Percentiles rank a stretch among this genome's conserved stretches.
Evolutionary conservation across 257 asterid genomes (phyloP).

Genomic region (Solanum bulbocastanum): DNA sequence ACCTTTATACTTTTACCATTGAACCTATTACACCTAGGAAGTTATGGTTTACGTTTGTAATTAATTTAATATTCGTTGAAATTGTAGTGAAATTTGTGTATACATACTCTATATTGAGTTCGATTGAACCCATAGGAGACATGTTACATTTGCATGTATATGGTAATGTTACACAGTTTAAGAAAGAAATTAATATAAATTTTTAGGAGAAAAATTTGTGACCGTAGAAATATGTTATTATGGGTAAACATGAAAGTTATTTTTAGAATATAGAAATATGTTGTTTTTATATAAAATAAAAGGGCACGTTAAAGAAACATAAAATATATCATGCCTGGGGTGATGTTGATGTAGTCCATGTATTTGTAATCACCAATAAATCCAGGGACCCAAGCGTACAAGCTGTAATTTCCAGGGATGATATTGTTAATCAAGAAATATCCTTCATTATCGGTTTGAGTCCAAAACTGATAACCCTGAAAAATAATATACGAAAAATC

Average conservation of each 20-base stretch:
- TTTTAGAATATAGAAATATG: not conserved
- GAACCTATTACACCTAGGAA: not conserved
- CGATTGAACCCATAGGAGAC: not conserved
- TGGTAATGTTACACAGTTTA: not conserved
- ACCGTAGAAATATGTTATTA: not conserved
- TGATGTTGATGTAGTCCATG: not conserved
- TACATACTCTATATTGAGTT: not conserved
- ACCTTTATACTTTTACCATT: not conserved
- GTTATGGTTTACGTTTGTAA: not conserved
- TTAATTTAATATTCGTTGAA: not conserved
- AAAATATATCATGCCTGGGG: not conserved
- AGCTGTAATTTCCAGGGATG: conserved; percentile 1
- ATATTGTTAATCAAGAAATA: not conserved
- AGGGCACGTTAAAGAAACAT: not conserved
- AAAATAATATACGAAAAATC: not conserved
- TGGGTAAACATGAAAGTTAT: not conserved
- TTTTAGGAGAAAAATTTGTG: not conserved
- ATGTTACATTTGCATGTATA: not conserved
- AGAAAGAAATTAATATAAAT: not conserved
- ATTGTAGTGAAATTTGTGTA: not conserved
- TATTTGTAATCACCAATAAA: conserved; percentile 1
- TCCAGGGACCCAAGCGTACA: conserved; percentile 11
- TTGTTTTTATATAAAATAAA: no score
- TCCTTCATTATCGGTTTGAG: not conserved
- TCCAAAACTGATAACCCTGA: conserved; percentile 10